phyloP scores from a whole-genome alignment of 768 basidiomycete species.

The Lyophyllum atratum region DNA sequence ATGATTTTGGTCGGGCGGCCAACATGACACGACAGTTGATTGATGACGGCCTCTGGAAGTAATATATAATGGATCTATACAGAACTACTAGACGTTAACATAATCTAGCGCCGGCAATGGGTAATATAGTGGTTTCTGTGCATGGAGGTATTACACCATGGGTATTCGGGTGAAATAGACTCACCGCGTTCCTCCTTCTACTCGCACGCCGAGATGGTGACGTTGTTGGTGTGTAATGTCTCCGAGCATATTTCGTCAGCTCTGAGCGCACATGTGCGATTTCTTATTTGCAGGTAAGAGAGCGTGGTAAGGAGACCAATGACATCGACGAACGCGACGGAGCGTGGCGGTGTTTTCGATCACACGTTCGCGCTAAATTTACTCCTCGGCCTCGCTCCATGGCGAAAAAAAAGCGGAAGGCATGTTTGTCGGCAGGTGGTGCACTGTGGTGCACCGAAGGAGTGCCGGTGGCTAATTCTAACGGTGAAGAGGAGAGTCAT shows the following conservation, averaged over 20 bases:
- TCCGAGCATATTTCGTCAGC: background rate
- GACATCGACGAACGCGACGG: background rate
- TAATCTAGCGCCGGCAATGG: background rate
- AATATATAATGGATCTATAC: background rate
- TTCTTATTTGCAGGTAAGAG: slow-evolving; percentile 3
- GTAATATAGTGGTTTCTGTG: background rate
- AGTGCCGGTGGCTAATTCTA: background rate
- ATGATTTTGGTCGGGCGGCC: slow-evolving; percentile 79
- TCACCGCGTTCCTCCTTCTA: no score
- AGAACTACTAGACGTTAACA: background rate
- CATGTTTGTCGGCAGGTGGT: background rate
- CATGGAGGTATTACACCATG: no score
- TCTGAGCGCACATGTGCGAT: slow-evolving; percentile 15
- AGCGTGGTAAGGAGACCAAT: background rate
- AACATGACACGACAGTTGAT: slow-evolving; percentile 11
- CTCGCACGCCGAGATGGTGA: background rate
- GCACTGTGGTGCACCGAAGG: background rate
- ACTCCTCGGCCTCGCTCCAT: background rate
- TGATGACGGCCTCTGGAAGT: background rate
- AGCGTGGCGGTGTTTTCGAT: background rate
- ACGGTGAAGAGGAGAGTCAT: background rate
- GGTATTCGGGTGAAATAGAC: no score
- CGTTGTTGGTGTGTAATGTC: background rate
- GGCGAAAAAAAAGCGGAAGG: background rate
- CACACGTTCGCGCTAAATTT: slow-evolving; percentile 1